Evolutionary conservation across 2,329 filamentous ascomycete genomes (phyloP).

Genomic region (Penicillium polonicum): DNA sequence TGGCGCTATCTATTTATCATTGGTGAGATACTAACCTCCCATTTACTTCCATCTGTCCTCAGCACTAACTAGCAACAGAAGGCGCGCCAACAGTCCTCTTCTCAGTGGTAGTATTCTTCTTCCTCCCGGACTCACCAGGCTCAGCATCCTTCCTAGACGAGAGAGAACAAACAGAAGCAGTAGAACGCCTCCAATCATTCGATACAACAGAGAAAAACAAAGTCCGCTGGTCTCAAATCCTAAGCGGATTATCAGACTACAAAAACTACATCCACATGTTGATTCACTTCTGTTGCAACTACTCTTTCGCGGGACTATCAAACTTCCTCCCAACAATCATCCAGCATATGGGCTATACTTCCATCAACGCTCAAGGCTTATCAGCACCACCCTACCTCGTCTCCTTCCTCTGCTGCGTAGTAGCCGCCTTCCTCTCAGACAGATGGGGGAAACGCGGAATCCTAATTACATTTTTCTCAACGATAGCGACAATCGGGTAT

Average conservation of each 20-base stretch:
- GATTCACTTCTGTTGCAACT: slow-evolving; percentile 44
- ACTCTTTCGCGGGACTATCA: slow-evolving; percentile 40
- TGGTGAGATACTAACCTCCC: slow-evolving; percentile 20
- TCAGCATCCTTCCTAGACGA: slow-evolving; percentile 44
- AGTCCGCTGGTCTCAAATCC: slow-evolving; percentile 35
- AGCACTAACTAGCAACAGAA: slow-evolving; percentile 27
- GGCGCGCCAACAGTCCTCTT: slow-evolving; percentile 47
- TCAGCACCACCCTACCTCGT: slow-evolving; percentile 45
- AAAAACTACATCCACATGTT: slow-evolving; percentile 38
- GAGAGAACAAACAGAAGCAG: slow-evolving; percentile 50
- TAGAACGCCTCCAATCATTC: slow-evolving; percentile 46
- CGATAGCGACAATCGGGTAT: slow-evolving; percentile 36
- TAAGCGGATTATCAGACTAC: slow-evolving; percentile 38
- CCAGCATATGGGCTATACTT: slow-evolving; percentile 41
- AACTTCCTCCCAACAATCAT: slow-evolving; percentile 47
- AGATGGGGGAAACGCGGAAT: slow-evolving; percentile 37
- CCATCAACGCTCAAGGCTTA: slow-evolving; percentile 43
- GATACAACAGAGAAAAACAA: slow-evolving; percentile 29
- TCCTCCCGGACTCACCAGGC: slow-evolving; percentile 47
- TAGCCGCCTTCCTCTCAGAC: slow-evolving; percentile 37
- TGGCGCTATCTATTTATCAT: slow-evolving; percentile 52
- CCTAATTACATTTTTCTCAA: slow-evolving; percentile 31
- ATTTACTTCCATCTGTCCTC: not conserved
- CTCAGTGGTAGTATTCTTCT: slow-evolving; percentile 43
- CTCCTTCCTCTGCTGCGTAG: slow-evolving; percentile 37